Base-by-base conservation (phyloP, 1,284 basidiomycete species). In the Stereum hirsutum region DNA sequence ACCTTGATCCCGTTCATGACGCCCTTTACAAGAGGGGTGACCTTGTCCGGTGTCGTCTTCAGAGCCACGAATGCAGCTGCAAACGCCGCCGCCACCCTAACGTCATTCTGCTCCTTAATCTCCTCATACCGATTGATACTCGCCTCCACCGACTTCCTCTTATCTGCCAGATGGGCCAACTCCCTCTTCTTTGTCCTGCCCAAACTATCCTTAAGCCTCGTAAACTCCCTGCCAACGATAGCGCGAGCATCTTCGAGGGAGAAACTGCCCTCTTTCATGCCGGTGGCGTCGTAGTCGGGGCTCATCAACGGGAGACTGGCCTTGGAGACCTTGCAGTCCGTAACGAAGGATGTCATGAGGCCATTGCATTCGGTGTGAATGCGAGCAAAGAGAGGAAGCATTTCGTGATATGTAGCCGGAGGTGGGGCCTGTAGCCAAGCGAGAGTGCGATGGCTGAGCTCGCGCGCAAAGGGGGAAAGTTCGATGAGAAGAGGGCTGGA, bases 1-100 rank as follows among this genome's bases (percentile, higher is more conserved):
- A 88, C 91, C 77, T 98, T 99, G 68, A 99, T 86, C 28, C 92
- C 91, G 52, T 95, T 96, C 88, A 98, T 99, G 51, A 99, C 82
- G 30, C 90, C 92, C 62, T 96, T 92, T 42, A 99, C 93, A 36
- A 99, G 82, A 0, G 89, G 95, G 52, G 92, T 97, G 49, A 99
- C 83, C 67, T 98, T 99, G 49, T 90, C 79, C 0, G 94, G 93
- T 28, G 89, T 81, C 28, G 78, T 78, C 54, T 76, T 74, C 49
- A 95, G 78, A 4, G 89, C 83, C 15, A 99, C 86, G 50, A 95
- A 86, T 0, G 95, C 92, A 2, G 88, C 85, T 10, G 94, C 91
- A 52, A 96, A 86, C 0, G 89, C 81, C 7, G 96, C 90, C 7
- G 81, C 83, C 11, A 98, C 84, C 41, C 93, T 85, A 15, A 82